A percentile compares a stretch with the other conserved stretches of the same genome.
Evolutionary conservation across 2,329 filamentous ascomycete genomes (phyloP).

Genomic region (Cytospora piceae): DNA sequence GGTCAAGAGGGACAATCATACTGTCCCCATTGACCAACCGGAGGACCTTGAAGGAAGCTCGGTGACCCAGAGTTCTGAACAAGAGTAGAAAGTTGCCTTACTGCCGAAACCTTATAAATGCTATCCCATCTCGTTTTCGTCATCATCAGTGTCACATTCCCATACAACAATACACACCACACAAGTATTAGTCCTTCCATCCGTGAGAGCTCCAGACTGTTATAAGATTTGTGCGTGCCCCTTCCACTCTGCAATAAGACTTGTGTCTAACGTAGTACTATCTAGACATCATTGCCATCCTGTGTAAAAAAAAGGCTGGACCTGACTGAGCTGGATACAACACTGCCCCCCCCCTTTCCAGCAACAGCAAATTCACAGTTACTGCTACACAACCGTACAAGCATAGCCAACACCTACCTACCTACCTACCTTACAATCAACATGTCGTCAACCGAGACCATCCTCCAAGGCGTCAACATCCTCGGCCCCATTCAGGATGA

Average conservation of each 20-base stretch:
- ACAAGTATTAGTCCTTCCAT: neutral
- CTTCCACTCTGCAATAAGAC: neutral
- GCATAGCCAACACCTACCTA: slow-evolving; percentile 10
- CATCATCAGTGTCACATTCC: slow-evolving; percentile 4
- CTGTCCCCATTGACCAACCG: slow-evolving; percentile 18
- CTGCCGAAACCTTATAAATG: slow-evolving; percentile 17
- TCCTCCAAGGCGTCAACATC: slow-evolving; percentile 87
- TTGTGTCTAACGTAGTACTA: neutral
- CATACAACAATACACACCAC: neutral
- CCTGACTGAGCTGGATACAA: slow-evolving; percentile 4
- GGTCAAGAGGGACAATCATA: slow-evolving; percentile 23
- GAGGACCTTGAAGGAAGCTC: neutral
- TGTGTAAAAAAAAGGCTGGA: slow-evolving; percentile 13
- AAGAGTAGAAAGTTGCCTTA: neutral
- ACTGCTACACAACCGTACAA: neutral
- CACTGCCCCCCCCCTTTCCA: too few relatives aligned
- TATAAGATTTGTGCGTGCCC: slow-evolving; percentile 11
- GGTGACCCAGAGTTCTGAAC: neutral
- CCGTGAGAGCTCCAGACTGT: slow-evolving; percentile 1
- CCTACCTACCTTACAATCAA: slow-evolving; percentile 36
- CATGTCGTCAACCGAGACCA: slow-evolving; percentile 73
- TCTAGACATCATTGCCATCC: neutral
- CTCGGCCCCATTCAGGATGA: slow-evolving; percentile 77
- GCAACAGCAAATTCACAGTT: neutral
- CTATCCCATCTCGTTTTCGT: slow-evolving; percentile 19